phyloP scores from a whole-genome alignment of 108 stramenopile genomes.

The Nitzschia sp. region DNA sequence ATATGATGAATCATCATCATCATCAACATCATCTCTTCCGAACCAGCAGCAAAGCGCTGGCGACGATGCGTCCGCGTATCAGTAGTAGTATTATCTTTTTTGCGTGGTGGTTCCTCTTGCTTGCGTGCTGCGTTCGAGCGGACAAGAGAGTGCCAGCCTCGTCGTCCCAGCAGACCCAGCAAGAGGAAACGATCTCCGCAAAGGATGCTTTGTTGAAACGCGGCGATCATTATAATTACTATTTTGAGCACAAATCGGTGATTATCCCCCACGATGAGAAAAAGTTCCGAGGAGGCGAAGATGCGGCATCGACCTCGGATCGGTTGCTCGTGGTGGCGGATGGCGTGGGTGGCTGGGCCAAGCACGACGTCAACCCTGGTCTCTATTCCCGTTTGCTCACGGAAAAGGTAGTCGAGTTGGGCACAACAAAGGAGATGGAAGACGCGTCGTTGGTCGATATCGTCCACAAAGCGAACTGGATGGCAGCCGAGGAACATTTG shows the following conservation, averaged over 20 bases:
- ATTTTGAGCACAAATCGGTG: conserved; percentile 29
- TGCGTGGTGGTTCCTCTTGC: no score
- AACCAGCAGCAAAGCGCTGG: no score
- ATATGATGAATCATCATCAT: no score
- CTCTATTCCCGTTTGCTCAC: conserved; percentile 22
- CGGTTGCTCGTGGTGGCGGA: conserved; percentile 29
- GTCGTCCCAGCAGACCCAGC: no score
- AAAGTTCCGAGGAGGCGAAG: conserved; percentile 39
- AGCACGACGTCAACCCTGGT: conserved; percentile 24
- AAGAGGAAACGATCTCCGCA: no score
- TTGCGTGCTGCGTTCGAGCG: no score
- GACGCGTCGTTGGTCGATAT: background rate
- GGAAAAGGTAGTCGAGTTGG: background rate
- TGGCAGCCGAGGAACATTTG: conserved; percentile 18
- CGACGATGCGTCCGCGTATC: no score
- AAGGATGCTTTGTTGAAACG: no score
- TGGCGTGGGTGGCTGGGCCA: conserved; percentile 38
- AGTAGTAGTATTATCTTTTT: no score
- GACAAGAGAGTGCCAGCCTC: no score
- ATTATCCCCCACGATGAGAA: conserved; percentile 36
- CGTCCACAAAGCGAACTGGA: conserved; percentile 25
- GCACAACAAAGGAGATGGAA: background rate
- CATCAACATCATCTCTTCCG: no score
- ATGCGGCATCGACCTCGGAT: conserved; percentile 28
- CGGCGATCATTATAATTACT: no score